Evolutionary conservation across 371 early-diverging fungal species (phyloP), one percentile per base, ranked within the genome.

Genomic region (Conidiobolus incongruus): DNA sequence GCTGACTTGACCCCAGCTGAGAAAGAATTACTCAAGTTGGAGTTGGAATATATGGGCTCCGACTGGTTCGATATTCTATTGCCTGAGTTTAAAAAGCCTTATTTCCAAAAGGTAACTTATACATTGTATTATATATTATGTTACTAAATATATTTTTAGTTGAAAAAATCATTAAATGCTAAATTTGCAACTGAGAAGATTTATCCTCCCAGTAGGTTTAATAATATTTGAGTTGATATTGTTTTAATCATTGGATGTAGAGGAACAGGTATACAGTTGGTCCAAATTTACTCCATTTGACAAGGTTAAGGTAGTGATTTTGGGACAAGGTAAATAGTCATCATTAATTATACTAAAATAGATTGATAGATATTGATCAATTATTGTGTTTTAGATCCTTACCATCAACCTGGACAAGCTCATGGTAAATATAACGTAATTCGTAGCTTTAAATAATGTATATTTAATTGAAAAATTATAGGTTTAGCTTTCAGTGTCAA

Each of bases 341-440:
- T 16, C 15, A 7, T 4, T 29, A 39, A 16, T 33, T 12, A 16
- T 13, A 10, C 8, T 10, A 33, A 35, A 8, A 1, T n/a, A n/a
- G 21, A 20, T 23, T 36, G 20, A 37, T 29, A 16, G 10, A 40
- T 15, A 6, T 21, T 30, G 33, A 44, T 35, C 20, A 20, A n/a
- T n/a, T n/a, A n/a, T n/a, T n/a, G n/a, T 22, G 16, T n/a, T 13
- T 31, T 49, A 73, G 99, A 99, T 63, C 99, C 99, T 17, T 99
- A 99, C 60, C 97, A 97, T 54, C 76, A 78, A 13, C 61, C 56
- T 8, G 68, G 70, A 33, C 96, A 98, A 56, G 99, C 99, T 2
- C 92, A 83, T 53, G 99, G 89, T 29, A 47, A 44, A 61, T 63
- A 46, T 28, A 21, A 16, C n/a, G 22, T 23, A 30, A 22, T 21